These are phyloP conservation scores for Carnegiea gigantea DNA, from an alignment of 179 eudicot species.

Conservation along the genomic window DNA sequence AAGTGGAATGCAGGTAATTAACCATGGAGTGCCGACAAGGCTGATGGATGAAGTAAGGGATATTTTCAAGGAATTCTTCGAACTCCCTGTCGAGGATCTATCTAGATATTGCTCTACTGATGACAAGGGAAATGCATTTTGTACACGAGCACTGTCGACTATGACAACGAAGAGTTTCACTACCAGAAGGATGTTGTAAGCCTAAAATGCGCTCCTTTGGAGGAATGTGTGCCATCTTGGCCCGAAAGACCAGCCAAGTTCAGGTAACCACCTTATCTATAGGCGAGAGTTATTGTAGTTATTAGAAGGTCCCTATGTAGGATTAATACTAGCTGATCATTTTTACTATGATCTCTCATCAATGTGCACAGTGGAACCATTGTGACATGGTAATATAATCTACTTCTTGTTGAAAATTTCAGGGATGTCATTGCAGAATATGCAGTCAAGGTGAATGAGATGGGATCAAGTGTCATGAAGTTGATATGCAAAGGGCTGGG, in stretches of 20 bases:
- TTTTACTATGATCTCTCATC: too few relatives aligned
- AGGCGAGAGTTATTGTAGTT: too few relatives aligned
- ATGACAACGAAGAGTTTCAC: slow-evolving; percentile 2
- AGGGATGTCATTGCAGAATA: slow-evolving; percentile 2
- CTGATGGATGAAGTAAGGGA: slow-evolving; percentile 16
- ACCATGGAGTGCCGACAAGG: slow-evolving; percentile 21
- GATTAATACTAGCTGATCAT: too few relatives aligned
- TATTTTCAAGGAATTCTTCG: slow-evolving; percentile 8
- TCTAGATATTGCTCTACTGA: background rate
- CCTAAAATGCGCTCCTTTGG: too few relatives aligned
- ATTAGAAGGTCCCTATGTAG: background rate
- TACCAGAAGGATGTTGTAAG: slow-evolving; percentile 10
- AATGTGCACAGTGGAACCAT: background rate
- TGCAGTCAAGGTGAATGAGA: background rate
- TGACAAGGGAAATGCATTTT: background rate
- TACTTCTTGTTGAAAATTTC: background rate
- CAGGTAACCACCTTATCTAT: background rate
- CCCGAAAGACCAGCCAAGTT: background rate
- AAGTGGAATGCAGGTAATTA: slow-evolving; percentile 13
- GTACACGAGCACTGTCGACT: slow-evolving; percentile 2
- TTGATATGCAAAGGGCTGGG: slow-evolving; percentile 24
- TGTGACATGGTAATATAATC: background rate
- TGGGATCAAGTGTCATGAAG: slow-evolving; percentile 23
- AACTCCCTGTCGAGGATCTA: slow-evolving; percentile 7
- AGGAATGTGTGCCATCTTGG: slow-evolving; percentile 5